Base-by-base conservation (phyloP, 1,284 basidiomycete genomes). In the Pterula multifida region DNA sequence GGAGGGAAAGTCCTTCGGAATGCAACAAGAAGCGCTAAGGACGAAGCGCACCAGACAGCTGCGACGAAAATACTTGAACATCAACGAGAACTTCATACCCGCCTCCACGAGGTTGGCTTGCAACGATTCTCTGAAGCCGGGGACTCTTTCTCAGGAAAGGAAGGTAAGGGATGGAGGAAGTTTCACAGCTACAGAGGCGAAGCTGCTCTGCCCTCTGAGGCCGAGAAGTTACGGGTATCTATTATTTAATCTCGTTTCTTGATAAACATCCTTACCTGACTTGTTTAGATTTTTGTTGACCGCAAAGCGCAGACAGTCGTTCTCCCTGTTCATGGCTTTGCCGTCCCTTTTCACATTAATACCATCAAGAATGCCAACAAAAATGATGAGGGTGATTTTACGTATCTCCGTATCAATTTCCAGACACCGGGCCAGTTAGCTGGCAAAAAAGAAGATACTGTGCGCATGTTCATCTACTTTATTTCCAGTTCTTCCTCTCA, bases 281-380 rank as follows among this genome's bases (percentile, higher is more conserved):
- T 48, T 24, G 13, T 52, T 2, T 62, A 97, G 88, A 90, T 99
- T 56, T 79, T 79, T 56, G 85, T 98, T 26, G 96, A 99, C 62
- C 82, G 88, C 57, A 90, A 91, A 60, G 81, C 89, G 13, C 84
- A 90, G 56, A 90, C 93, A 0, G 83, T 98, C 50, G 77, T 98
- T 45, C 66, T 98, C 1, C 96, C 96, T 11, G 84, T 98, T 57
- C 84, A 98, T 60, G 95, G 95, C 2, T 98, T 87, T 58, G 90
- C 92, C 0, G 93, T 97, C 0, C 94, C 96, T 0, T 98, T 97
- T 73, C 96, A 99, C 63, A 94, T 98, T 68, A 96, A 96, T 61
- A 94, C 93, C 1, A 90, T 99, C 56, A 99, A 99, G 69, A 98
- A 97, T 62, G 89, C 88, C 28, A 93, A 88, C 72, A 98, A 98